Evolutionary conservation across 2,329 filamentous ascomycete species (phyloP), one percentile per base, ranked within the genome.

Genomic region (Xylariaceae sp.): DNA sequence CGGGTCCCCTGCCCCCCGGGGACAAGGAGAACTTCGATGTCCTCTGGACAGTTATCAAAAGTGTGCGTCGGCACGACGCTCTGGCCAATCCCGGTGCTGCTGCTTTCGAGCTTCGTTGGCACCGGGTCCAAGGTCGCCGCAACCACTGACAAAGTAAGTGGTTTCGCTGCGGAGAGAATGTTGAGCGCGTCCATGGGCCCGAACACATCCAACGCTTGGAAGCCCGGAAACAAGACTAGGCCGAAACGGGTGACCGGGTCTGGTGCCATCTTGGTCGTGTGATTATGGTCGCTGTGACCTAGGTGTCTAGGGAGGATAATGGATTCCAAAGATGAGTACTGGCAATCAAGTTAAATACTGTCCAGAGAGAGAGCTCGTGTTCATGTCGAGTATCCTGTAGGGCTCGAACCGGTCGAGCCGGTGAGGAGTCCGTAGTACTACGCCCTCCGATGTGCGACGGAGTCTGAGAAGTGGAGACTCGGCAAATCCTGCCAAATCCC

Each of bases 21-120:
- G 7, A 89, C 68, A n/a, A 90, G 66, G 17, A 89, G 72, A 4
- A 88, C 79, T 42, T 88, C 82, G 5, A 87, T 67, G n/a, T 73
- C 66, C 5, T 73, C 72, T 1, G 78, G 77, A 2, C 75, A 72
- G 5, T 73, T 67, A 41, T 69, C 72, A 60, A 84, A 84, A 0
- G 83, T 87, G 61, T 72, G 69, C 2, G 75, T 78, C 17, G 75
- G 71, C 16, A 66, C 53, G 13, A 76, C 51, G 18, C 51, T 49
- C 14, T 73, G 67, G 45, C 64, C 70, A 55, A 74, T 73, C 53
- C 62, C 64, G 39, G 66, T 68, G 6, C 57, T 42, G 3, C 54
- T 31, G 34, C 51, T 46, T 7, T 59, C 56, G n/a, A 65, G 57
- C 22, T 45, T 59, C 1, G 74, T 73, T 9, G 64, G 69, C 14